Percentiles rank a stretch among this genome's conserved stretches.
These are phyloP conservation scores for Jaltomata sinuosa DNA, from an alignment of 257 asterid species.

Conservation along the genomic window DNA sequence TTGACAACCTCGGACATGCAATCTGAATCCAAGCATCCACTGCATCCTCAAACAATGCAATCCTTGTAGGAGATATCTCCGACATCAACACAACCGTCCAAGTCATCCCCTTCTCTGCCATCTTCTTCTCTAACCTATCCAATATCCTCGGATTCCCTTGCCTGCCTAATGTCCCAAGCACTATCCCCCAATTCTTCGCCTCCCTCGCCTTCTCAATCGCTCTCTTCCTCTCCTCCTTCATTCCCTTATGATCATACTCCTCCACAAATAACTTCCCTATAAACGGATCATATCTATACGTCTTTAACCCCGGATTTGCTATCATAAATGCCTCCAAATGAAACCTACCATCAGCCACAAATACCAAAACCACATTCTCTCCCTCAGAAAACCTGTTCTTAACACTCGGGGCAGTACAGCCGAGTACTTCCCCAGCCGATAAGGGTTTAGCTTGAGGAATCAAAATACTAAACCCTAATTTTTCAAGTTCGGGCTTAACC, in stretches of 20 bases:
- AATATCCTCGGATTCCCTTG: conserved; percentile 71
- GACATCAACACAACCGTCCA: conserved; percentile 85
- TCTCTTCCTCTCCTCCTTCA: conserved; percentile 72
- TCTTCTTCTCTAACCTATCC: conserved; percentile 78
- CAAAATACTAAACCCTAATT: conserved; percentile 69
- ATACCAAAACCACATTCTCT: conserved; percentile 48
- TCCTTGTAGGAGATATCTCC: conserved; percentile 72
- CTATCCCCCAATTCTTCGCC: conserved; percentile 75
- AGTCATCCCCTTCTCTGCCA: conserved; percentile 69
- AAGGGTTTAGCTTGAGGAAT: conserved; percentile 89
- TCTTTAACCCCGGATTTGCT: conserved; percentile 66
- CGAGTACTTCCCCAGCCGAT: conserved; percentile 93
- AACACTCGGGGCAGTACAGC: conserved; percentile 90
- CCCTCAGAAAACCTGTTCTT: conserved; percentile 11
- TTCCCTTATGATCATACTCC: conserved; percentile 86
- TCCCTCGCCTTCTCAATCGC: conserved; percentile 74
- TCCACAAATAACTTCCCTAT: conserved; percentile 79
- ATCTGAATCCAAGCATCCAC: conserved; percentile 96
- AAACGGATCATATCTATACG: conserved; percentile 81
- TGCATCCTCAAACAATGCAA: conserved; percentile 77
- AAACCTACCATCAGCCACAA: conserved; percentile 93
- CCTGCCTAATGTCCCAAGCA: conserved; percentile 86
- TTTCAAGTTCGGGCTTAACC: conserved; percentile 76
- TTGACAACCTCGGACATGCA: conserved; percentile 93
- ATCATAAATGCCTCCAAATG: conserved; percentile 98